Conservation (phyloP, 2,329 filamentous ascomycete genomes). For the Cercospora sp. region DNA sequence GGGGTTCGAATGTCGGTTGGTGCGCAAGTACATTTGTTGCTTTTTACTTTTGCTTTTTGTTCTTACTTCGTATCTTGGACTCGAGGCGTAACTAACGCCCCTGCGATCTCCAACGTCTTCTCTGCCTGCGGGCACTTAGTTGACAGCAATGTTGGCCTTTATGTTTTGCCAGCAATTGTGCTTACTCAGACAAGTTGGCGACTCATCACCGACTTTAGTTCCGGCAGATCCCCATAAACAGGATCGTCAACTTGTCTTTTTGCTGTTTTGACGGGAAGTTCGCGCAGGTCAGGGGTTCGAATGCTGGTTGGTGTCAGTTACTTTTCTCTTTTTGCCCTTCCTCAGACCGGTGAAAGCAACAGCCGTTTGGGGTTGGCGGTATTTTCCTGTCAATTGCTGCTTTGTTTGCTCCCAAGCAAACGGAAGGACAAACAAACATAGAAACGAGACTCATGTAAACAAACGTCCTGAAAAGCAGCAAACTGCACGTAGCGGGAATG, state of each 20-base stretch:
- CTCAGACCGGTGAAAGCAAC: neutral
- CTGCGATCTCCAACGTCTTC: neutral
- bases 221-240: neutral
- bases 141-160: neutral
- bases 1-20: neutral
- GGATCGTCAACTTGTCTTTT: neutral
- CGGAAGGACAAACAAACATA: neutral
- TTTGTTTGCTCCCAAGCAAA: neutral
- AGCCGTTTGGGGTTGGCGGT: too few relatives aligned
- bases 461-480: neutral
- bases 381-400: neutral
- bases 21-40: neutral
- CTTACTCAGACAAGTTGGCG: neutral
- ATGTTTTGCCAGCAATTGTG: neutral
- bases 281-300: neutral
- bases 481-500: neutral
- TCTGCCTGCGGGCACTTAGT: neutral
- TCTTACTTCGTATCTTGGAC: neutral
- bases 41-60: neutral
- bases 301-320: neutral
- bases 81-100: neutral
- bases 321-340: neutral
- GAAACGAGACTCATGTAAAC: neutral
- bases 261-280: neutral
- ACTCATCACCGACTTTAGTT: neutral